A percentile compares a stretch with the other conserved stretches of the same genome.
These are phyloP conservation scores for Gossypium turneri DNA, from an alignment of 345 rosid genomes.

Conservation along the genomic window DNA sequence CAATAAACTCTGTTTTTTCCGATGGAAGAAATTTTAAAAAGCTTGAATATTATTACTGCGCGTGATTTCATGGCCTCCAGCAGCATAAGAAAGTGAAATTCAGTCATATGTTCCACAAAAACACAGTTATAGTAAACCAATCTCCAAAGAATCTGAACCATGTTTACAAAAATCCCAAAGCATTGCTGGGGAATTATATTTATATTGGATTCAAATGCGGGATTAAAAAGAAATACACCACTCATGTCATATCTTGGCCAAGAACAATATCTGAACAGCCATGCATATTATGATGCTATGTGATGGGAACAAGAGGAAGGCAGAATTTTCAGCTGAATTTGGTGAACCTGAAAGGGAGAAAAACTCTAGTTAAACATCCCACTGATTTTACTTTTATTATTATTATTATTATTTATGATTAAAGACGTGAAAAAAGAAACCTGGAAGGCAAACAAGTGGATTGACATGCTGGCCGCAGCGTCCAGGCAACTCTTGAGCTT, in stretches of 20 bases:
- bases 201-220: not conserved
- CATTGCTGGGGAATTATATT: not conserved
- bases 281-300: not conserved
- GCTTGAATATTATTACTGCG: too few relatives aligned
- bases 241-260: not conserved
- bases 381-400: too few relatives aligned
- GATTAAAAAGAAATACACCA: not conserved
- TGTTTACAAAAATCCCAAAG: not conserved
- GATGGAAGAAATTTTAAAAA: too few relatives aligned
- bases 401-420: too few relatives aligned
- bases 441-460: slow-evolving; percentile 50
- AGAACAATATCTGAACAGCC: not conserved
- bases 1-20: too few relatives aligned
- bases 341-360: not conserved
- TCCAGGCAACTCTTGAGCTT: slow-evolving; percentile 67
- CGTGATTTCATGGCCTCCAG: too few relatives aligned
- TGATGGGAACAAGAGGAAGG: not conserved
- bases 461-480: slow-evolving; percentile 66
- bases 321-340: not conserved
- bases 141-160: not conserved
- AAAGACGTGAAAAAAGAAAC: slow-evolving; percentile 3
- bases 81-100: too few relatives aligned
- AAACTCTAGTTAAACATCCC: not conserved
- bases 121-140: too few relatives aligned
- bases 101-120: too few relatives aligned